Conservation (phyloP, 2,329 filamentous ascomycete genomes). For the Dactylella cylindrospora region DNA sequence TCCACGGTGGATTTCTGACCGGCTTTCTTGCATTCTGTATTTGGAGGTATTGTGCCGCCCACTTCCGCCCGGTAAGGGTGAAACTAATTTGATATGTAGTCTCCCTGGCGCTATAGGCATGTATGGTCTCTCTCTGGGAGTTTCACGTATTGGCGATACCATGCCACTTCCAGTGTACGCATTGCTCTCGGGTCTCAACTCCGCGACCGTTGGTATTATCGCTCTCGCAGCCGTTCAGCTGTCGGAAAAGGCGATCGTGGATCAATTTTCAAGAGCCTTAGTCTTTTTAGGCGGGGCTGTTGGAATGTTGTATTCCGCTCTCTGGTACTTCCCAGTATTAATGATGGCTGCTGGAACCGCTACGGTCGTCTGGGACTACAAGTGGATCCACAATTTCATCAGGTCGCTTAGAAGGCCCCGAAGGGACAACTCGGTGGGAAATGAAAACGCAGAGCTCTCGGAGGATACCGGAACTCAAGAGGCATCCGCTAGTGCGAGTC, state of each 20-base stretch:
- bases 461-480: neutral
- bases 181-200: constrained; percentile 70
- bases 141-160: constrained; percentile 61
- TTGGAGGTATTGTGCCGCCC: constrained; percentile 59
- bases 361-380: constrained; percentile 62
- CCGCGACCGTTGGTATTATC: constrained; percentile 71
- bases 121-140: constrained; percentile 67
- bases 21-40: constrained; percentile 64
- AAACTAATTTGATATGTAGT: constrained; percentile 51
- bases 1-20: constrained; percentile 62
- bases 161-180: constrained; percentile 68
- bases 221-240: constrained; percentile 69
- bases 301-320: constrained; percentile 68
- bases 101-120: constrained; percentile 71
- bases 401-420: constrained; percentile 46
- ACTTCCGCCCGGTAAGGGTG: neutral
- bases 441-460: constrained; percentile 4
- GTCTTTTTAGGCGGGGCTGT: constrained; percentile 66
- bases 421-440: constrained; percentile 3
- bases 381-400: constrained; percentile 55
- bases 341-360: constrained; percentile 61
- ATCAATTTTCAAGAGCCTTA: constrained; percentile 63
- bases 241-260: constrained; percentile 67
- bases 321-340: constrained; percentile 74
- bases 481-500: neutral